These are phyloP conservation scores for Suillus fuscotomentosus DNA, from an alignment of 768 basidiomycete genomes.

Conservation along the genomic window DNA sequence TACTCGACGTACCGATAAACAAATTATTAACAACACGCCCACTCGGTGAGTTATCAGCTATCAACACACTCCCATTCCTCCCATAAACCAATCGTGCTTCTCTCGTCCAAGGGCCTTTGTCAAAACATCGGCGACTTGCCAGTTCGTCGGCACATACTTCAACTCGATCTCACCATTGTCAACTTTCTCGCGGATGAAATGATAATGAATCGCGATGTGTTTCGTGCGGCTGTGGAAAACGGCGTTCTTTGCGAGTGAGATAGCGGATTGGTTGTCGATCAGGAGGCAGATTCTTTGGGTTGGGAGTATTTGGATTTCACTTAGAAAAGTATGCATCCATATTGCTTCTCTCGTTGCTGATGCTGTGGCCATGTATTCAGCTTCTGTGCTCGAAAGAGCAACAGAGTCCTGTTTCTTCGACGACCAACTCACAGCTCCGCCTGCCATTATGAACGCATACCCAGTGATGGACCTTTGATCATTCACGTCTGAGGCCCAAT, in stretches of 20 bases:
- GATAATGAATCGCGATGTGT: conserved; percentile 3
- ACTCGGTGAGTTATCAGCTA: no score
- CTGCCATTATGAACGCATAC: conserved; percentile 30
- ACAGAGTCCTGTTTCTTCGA: conserved; percentile 10
- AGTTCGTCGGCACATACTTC: not conserved
- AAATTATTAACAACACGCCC: no score
- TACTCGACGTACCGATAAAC: no score
- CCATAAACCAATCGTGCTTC: not conserved
- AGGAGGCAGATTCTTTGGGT: conserved; percentile 9
- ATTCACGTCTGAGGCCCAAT: not conserved
- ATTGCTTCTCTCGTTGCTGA: no score
- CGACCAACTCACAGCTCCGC: conserved; percentile 39
- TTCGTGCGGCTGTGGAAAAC: conserved; percentile 1
- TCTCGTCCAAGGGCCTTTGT: not conserved
- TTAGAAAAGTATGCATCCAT: conserved; percentile 3
- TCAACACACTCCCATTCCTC: no score
- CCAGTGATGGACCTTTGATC: conserved; percentile 19
- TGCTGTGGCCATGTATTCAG: conserved; percentile 8
- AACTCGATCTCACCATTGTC: not conserved
- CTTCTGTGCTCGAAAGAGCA: conserved; percentile 33
- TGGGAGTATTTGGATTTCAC: conserved; percentile 16
- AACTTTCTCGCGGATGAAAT: conserved; percentile 5
- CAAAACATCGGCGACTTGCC: not conserved
- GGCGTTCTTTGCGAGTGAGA: not conserved
- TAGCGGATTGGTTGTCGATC: conserved; percentile 8